These are phyloP conservation scores for Mychonastes homosphaera DNA, from an alignment of 139 green algal species.

Conservation along the genomic window DNA sequence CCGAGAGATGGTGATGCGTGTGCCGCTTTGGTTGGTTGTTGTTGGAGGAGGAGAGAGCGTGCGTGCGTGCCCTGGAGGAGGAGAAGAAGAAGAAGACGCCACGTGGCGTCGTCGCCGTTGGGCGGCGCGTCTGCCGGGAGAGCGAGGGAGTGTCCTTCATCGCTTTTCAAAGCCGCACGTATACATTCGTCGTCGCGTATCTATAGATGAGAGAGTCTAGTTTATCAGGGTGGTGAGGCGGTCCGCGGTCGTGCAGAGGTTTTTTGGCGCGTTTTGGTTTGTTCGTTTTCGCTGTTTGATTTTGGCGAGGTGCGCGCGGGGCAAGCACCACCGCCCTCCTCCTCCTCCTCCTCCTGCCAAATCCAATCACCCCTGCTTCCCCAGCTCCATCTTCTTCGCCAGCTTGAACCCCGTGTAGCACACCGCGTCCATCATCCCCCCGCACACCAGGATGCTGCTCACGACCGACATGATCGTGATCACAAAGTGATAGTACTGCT, in stretches of 20 bases:
- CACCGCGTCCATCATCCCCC: conserved; percentile 71
- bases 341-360: background rate
- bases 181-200: background rate
- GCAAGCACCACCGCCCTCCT: background rate
- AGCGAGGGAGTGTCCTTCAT: too few species aligned
- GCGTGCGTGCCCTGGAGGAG: too few species aligned
- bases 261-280: too few species aligned
- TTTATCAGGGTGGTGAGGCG: conserved; percentile 18
- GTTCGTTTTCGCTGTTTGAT: background rate
- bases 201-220: conserved; percentile 5
- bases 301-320: background rate
- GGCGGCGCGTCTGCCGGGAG: too few species aligned
- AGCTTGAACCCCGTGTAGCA: conserved; percentile 49
- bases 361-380: conserved; percentile 46
- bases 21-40: too few species aligned
- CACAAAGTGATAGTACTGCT: conserved; percentile 71
- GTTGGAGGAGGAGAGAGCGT: too few species aligned
- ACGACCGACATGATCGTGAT: conserved; percentile 35
- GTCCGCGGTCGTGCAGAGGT: background rate
- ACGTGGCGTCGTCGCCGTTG: too few species aligned
- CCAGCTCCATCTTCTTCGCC: conserved; percentile 67
- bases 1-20: too few species aligned
- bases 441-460: background rate
- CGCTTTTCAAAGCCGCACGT: too few species aligned
- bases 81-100: too few species aligned